Evolutionary conservation across 805 yeast genomes (phyloP).

Genomic region (Hanseniaspora jakobsenii): DNA sequence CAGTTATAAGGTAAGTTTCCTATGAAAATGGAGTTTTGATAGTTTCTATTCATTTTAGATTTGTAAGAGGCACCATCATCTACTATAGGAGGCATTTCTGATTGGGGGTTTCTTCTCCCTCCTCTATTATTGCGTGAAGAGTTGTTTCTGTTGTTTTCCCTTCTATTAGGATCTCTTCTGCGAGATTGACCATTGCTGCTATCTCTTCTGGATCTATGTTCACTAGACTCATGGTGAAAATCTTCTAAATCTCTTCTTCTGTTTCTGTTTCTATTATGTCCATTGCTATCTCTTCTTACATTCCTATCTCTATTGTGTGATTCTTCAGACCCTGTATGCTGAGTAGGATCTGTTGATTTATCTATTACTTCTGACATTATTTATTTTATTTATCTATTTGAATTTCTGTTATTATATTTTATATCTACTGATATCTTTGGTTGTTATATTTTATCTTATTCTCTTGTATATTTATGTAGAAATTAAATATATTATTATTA

Average conservation of each 20-base stretch:
- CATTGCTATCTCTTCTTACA: conserved; percentile 14
- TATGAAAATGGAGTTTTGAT: conserved; percentile 55
- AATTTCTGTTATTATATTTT: background rate
- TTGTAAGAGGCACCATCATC: conserved; percentile 24
- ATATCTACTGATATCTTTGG: background rate
- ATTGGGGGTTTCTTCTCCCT: conserved; percentile 15
- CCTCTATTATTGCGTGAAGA: conserved; percentile 20
- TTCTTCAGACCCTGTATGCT: background rate
- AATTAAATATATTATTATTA: no score
- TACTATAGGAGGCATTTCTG: conserved; percentile 15
- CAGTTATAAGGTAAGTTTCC: conserved; percentile 62
- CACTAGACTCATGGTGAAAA: conserved; percentile 21
- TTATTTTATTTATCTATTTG: background rate
- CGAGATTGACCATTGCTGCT: conserved; percentile 16
- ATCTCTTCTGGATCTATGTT: conserved; percentile 23
- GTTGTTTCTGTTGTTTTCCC: conserved; percentile 20
- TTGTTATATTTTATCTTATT: background rate
- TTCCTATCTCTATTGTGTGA: conserved; percentile 14
- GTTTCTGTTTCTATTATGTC: conserved; percentile 10
- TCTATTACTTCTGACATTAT: conserved; percentile 9
- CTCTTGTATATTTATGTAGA: no score
- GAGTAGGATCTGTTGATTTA: background rate
- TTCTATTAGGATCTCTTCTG: conserved; percentile 15
- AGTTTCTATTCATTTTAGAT: conserved; percentile 42
- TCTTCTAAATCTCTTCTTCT: conserved; percentile 21